These are phyloP conservation scores for Cryptosporidium meleagridis DNA, from an alignment of 169 alveolate species.

Conservation along the genomic window DNA sequence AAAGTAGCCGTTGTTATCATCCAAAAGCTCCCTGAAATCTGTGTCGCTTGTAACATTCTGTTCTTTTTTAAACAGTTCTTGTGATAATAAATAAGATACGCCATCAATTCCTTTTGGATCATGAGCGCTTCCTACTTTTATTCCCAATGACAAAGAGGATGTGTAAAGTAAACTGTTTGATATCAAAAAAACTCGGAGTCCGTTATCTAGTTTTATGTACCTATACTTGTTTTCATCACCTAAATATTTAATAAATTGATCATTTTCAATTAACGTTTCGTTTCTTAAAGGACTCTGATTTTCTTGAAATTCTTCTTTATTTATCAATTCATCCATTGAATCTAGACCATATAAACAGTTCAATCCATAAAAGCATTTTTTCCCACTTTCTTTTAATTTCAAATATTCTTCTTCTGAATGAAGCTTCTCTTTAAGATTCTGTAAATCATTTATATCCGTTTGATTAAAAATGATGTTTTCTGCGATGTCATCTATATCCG, in stretches of 20 bases:
- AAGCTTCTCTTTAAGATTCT: constrained; percentile 2
- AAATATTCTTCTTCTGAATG: constrained; percentile 15
- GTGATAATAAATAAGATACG: constrained; percentile 26
- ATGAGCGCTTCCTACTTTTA: constrained; percentile 14
- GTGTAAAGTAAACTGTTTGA: constrained; percentile 37
- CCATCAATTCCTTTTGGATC: constrained; percentile 31
- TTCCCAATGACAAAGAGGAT: constrained; percentile 40
- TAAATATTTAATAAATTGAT: neutral
- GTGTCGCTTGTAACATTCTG: neutral
- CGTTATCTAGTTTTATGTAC: constrained; percentile 13
- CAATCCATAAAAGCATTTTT: constrained; percentile 27
- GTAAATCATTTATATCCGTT: constrained; percentile 1
- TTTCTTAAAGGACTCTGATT: neutral
- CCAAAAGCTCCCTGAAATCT: constrained; percentile 20
- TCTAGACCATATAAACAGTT: constrained; percentile 19
- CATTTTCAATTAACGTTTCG: neutral
- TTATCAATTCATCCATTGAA: neutral
- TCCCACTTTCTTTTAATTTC: constrained; percentile 31
- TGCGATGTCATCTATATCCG: neutral
- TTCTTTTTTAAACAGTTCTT: constrained; percentile 14
- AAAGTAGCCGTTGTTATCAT: constrained; percentile 42
- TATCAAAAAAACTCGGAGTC: constrained; percentile 15
- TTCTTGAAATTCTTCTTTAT: neutral
- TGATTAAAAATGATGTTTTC: constrained; percentile 30
- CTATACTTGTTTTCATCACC: constrained; percentile 45